Conservation (phyloP, 2,329 filamentous ascomycete genomes). For the Phialocephala sp. region DNA sequence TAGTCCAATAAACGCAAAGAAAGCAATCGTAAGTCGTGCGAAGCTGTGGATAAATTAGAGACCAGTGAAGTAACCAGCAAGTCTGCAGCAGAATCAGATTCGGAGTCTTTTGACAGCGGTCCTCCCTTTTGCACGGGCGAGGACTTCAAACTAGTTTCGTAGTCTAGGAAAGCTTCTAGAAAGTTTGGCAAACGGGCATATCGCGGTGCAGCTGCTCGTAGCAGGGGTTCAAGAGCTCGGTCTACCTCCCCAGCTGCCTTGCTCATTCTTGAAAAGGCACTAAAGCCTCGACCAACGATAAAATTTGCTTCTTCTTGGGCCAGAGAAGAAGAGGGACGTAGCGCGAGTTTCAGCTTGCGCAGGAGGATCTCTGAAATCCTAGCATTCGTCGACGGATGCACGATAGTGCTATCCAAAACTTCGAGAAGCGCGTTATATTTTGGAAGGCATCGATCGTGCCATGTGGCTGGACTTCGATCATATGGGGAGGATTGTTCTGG, state of each 20-base stretch:
- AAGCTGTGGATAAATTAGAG: conserved; percentile 75
- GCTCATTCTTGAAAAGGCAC: conserved; percentile 71
- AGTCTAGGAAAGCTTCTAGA: conserved; percentile 65
- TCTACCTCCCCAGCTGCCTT: conserved; percentile 64
- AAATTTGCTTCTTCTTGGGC: conserved; percentile 71
- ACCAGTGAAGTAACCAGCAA: conserved; percentile 69
- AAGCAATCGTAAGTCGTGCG: conserved; percentile 73
- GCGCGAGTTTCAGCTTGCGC: conserved; percentile 67
- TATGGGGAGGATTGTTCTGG: conserved; percentile 64
- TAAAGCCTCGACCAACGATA: conserved; percentile 76
- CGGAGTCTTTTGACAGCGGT: conserved; percentile 22
- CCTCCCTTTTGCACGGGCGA: conserved; percentile 27
- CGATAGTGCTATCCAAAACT: conserved; percentile 63
- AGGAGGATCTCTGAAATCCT: conserved; percentile 70
- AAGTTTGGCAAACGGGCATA: conserved; percentile 72
- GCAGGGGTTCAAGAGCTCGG: conserved; percentile 63
- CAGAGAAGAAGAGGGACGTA: conserved; percentile 64
- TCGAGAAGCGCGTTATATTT: conserved; percentile 72
- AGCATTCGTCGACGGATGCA: conserved; percentile 70
- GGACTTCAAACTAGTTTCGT: conserved; percentile 48
- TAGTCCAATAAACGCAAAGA: conserved; percentile 75
- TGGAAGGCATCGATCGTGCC: conserved; percentile 67
- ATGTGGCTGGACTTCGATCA: conserved; percentile 65
- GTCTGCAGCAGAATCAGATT: conserved; percentile 60
- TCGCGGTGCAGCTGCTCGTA: conserved; percentile 69